Evolutionary conservation across 2,329 filamentous ascomycete genomes (phyloP).

Genomic region (Ophiocordyceps polyrhachis-furcata): DNA sequence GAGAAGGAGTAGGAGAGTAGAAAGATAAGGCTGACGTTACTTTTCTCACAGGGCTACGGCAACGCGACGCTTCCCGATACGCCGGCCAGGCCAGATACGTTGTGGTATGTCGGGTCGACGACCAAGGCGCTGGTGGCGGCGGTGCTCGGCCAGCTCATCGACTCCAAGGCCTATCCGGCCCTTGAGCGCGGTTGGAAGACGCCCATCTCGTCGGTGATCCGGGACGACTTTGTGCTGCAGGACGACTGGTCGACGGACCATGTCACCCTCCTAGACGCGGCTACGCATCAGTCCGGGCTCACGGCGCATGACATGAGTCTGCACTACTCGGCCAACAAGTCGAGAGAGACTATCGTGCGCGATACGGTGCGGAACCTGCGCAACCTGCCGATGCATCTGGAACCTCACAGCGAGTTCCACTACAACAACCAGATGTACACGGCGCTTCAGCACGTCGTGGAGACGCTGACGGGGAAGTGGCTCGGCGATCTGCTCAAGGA

Average conservation of each 20-base stretch:
- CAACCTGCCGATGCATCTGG: conserved; percentile 22
- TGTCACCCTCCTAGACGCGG: conserved; percentile 33
- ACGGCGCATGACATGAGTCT: conserved; percentile 19
- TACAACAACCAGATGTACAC: conserved; percentile 34
- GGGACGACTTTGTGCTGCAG: conserved; percentile 31
- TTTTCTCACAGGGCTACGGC: conserved; percentile 10
- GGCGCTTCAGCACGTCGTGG: conserved; percentile 23
- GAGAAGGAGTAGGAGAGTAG: background rate
- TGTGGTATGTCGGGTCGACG: conserved; percentile 36
- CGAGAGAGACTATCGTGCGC: conserved; percentile 9
- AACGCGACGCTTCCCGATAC: conserved; percentile 16
- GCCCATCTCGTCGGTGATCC: conserved; percentile 24
- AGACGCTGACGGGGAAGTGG: conserved; percentile 17
- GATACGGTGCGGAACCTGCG: conserved; percentile 24
- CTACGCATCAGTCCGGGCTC: conserved; percentile 32
- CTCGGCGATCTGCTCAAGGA: conserved; percentile 22
- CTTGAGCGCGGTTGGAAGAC: conserved; percentile 24
- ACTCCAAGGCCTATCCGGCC: conserved; percentile 16
- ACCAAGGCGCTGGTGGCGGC: conserved; percentile 37
- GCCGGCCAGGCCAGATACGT: conserved; percentile 24
- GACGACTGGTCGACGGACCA: conserved; percentile 25
- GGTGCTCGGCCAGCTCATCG: conserved; percentile 28
- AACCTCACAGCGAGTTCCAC: conserved; percentile 25
- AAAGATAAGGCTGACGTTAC: background rate
- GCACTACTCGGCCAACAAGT: conserved; percentile 11